Evolutionary conservation across 495 filamentous ascomycete genomes (phyloP).

Genomic region (Achaetomiella virescens): DNA sequence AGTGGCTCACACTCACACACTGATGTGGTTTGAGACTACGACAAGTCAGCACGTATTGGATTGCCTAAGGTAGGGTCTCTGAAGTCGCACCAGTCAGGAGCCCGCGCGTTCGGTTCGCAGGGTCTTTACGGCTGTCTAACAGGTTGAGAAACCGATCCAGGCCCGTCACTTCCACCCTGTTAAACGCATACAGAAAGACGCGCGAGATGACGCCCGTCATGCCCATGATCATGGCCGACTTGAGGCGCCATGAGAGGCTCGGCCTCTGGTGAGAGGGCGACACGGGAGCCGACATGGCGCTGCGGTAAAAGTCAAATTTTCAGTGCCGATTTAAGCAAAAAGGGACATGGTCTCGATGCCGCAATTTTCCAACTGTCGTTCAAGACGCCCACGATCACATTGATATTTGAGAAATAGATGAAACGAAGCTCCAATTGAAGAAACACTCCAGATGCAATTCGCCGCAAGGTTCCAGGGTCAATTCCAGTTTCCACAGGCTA

Average conservation of each 20-base stretch:
- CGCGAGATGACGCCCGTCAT: conserved; percentile 39
- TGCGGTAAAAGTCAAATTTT: background rate
- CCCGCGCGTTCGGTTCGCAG: conserved; percentile 62
- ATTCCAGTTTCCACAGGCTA: background rate
- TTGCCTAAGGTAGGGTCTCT: background rate
- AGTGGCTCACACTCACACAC: conserved; percentile 68
- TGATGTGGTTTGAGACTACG: conserved; percentile 88
- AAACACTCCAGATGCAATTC: background rate
- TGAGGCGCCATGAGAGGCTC: conserved; percentile 47
- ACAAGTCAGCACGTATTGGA: conserved; percentile 13
- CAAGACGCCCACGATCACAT: too few relatives aligned
- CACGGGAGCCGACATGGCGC: conserved; percentile 11
- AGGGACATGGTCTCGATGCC: background rate
- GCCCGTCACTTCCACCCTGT: conserved; percentile 59
- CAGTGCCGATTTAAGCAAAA: background rate
- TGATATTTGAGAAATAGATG: too few relatives aligned
- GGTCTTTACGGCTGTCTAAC: conserved; percentile 64
- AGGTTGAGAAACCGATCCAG: conserved; percentile 68
- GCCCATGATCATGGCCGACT: conserved; percentile 51
- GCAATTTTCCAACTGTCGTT: background rate
- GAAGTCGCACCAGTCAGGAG: conserved; percentile 68
- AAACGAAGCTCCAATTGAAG: background rate
- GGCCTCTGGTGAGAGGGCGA: conserved; percentile 28
- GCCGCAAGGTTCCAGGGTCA: background rate
- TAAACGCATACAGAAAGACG: conserved; percentile 44